Conservation (phyloP, 2,329 filamentous ascomycete genomes). For the Claviceps humidiphila region DNA sequence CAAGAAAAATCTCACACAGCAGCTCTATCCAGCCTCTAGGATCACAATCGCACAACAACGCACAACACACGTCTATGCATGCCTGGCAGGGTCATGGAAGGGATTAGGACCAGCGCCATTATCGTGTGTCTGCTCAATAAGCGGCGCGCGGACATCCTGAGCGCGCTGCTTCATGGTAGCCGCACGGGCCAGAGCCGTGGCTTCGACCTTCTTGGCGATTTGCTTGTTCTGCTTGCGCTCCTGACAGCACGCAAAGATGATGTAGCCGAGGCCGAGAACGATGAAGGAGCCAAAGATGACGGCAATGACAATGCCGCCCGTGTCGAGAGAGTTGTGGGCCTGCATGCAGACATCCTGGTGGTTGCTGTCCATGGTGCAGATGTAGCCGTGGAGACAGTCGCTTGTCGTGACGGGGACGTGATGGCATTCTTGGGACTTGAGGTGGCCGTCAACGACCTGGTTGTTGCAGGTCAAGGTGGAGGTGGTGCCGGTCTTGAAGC, state of each 20-base stretch:
- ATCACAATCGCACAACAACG: too few relatives aligned
- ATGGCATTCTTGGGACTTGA: slow-evolving; percentile 26
- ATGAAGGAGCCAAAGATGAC: slow-evolving; percentile 32
- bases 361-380: slow-evolving; percentile 28
- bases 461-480: slow-evolving; percentile 26
- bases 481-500: slow-evolving; percentile 20
- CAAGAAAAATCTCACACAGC: too few relatives aligned
- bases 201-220: slow-evolving; percentile 32
- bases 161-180: slow-evolving; percentile 30
- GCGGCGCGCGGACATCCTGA: slow-evolving; percentile 20
- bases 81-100: slow-evolving; percentile 19
- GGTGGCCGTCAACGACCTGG: slow-evolving; percentile 22
- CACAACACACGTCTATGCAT: too few relatives aligned
- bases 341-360: slow-evolving; percentile 28
- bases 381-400: slow-evolving; percentile 28
- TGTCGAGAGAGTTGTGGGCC: slow-evolving; percentile 24
- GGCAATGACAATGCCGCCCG: slow-evolving; percentile 33
- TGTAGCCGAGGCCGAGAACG: slow-evolving; percentile 22
- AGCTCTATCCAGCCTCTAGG: too few relatives aligned
- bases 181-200: slow-evolving; percentile 35
- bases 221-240: slow-evolving; percentile 33
- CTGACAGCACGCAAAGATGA: slow-evolving; percentile 39
- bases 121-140: slow-evolving; percentile 21
- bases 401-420: slow-evolving; percentile 19
- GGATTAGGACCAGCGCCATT: slow-evolving; percentile 16